Evolutionary conservation across 139 green algal genomes (phyloP).

Genomic region (Spirogloea muscicola): DNA sequence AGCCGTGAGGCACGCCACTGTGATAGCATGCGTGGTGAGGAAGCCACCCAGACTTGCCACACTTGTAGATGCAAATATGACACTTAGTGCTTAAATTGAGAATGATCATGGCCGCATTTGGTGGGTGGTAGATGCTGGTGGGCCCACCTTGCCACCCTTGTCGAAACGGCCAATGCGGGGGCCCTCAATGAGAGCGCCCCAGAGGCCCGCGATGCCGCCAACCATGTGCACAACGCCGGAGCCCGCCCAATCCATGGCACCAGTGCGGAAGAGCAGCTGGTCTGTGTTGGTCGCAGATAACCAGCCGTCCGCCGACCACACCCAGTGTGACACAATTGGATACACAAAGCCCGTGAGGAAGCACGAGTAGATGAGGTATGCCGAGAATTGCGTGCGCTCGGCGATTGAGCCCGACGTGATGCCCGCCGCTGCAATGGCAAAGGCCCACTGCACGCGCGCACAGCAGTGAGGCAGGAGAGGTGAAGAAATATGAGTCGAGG

Average conservation of each 20-base stretch:
- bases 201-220: slow-evolving; percentile 49
- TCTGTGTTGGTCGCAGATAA: slow-evolving; percentile 41
- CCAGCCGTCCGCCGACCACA: slow-evolving; percentile 54
- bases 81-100: too few species aligned
- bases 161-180: slow-evolving; percentile 89
- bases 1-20: too few species aligned
- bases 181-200: slow-evolving; percentile 73
- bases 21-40: too few species aligned
- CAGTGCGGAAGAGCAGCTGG: slow-evolving; percentile 29
- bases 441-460: slow-evolving; percentile 41
- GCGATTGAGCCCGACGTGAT: slow-evolving; percentile 45
- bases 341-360: slow-evolving; percentile 63
- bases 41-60: too few species aligned
- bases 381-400: slow-evolving; percentile 46
- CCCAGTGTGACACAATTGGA: slow-evolving; percentile 62
- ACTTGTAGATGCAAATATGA: too few species aligned
- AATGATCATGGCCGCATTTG: too few species aligned
- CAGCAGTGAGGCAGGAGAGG: too few species aligned
- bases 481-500: too few species aligned
- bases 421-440: slow-evolving; percentile 37
- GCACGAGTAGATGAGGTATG: slow-evolving; percentile 57
- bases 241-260: slow-evolving; percentile 53
- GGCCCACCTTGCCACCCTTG: slow-evolving; percentile 41
- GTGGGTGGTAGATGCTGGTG: too few species aligned
- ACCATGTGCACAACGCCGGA: slow-evolving; percentile 65